These are phyloP conservation scores for Kwoniella pini DNA, from an alignment of 768 basidiomycete species.

Conservation along the genomic window DNA sequence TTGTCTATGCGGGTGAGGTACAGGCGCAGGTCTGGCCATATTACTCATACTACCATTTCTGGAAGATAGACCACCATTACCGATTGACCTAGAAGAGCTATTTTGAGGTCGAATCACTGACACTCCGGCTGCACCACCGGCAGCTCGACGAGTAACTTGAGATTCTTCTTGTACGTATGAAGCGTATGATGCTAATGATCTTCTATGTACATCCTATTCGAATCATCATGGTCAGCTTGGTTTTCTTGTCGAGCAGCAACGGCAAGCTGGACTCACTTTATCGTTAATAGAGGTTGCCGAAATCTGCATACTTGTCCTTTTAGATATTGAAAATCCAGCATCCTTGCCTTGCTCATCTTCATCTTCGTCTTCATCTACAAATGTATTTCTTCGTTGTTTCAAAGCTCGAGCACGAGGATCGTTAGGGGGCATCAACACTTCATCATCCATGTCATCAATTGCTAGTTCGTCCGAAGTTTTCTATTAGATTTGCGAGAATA, in stretches of 20 bases:
- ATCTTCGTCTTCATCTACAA: slow-evolving; percentile 13
- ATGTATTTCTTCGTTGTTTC: slow-evolving; percentile 4
- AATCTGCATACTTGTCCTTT: neutral
- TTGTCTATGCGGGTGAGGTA: slow-evolving; percentile 17
- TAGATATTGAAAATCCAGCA: slow-evolving; percentile 11
- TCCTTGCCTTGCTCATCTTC: neutral
- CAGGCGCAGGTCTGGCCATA: slow-evolving; percentile 19
- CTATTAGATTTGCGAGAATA: too few species aligned
- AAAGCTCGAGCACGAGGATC: neutral
- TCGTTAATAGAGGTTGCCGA: too few species aligned
- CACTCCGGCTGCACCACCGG: slow-evolving; percentile 19
- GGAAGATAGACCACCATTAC: neutral
- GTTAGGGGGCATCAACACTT: neutral
- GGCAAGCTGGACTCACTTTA: too few species aligned
- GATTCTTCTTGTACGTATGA: slow-evolving; percentile 30
- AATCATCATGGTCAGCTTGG: neutral
- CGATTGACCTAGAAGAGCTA: neutral
- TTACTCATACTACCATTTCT: slow-evolving; percentile 1
- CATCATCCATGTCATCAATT: slow-evolving; percentile 9
- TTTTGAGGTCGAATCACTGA: slow-evolving; percentile 22
- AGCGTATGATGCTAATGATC: slow-evolving; percentile 18
- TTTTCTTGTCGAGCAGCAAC: neutral
- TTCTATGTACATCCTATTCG: neutral
- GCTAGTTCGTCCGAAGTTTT: neutral
- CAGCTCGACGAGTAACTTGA: slow-evolving; percentile 22